Conservation (phyloP, 139 green algal genomes). For the Tetradesmus lagerheimii region DNA sequence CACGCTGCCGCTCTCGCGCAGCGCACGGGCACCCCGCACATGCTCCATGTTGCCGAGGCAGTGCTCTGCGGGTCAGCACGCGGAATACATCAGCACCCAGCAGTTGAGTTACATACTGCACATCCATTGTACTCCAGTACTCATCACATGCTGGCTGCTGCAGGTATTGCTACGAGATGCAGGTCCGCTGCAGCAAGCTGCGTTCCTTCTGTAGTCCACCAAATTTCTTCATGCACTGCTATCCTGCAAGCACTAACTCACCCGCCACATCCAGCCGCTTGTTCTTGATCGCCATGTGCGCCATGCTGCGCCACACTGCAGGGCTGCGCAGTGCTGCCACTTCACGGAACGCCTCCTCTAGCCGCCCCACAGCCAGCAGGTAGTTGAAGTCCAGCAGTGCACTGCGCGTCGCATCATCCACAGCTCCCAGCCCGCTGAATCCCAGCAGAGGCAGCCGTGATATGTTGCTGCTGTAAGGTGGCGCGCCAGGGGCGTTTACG, state of each 20-base stretch:
- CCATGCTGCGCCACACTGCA: constrained; percentile 80
- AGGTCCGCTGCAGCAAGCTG: neutral
- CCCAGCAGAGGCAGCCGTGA: neutral
- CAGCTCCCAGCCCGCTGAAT: constrained; percentile 19
- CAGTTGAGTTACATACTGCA: no score
- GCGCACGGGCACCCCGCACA: constrained; percentile 62
- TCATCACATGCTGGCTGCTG: neutral
- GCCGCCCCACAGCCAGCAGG: constrained; percentile 73
- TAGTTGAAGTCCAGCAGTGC: constrained; percentile 83
- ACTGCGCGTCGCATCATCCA: constrained; percentile 57
- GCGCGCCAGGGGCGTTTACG: constrained; percentile 21
- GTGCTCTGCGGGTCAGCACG: constrained; percentile 66
- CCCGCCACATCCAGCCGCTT: constrained; percentile 78
- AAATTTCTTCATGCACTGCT: neutral
- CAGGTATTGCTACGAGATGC: neutral
- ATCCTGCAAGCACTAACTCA: constrained; percentile 42
- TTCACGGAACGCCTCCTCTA: constrained; percentile 78
- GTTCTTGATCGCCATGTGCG: constrained; percentile 81
- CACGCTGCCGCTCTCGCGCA: constrained; percentile 66
- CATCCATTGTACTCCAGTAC: no score
- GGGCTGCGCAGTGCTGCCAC: constrained; percentile 74
- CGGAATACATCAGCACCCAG: no score
- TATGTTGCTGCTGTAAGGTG: constrained; percentile 28
- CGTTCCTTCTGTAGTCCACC: neutral
- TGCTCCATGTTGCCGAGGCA: constrained; percentile 87